These are phyloP conservation scores for Apiospora aurea DNA, from an alignment of 2,329 filamentous ascomycete genomes.

Conservation along the genomic window DNA sequence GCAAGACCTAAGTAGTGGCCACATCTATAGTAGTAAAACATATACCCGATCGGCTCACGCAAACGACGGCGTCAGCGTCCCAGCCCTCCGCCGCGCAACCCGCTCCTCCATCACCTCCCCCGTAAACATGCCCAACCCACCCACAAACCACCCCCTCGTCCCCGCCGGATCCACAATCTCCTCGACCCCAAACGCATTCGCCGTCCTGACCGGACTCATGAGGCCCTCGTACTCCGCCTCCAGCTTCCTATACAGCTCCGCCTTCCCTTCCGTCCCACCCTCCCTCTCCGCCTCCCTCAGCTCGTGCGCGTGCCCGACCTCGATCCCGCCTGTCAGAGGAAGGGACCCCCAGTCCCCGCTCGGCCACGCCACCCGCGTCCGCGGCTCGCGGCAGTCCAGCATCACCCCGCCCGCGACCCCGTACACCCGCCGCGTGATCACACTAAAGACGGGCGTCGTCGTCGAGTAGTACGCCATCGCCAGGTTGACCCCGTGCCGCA, in stretches of 20 bases:
- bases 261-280: slow-evolving; percentile 43
- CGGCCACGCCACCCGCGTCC: slow-evolving; percentile 69
- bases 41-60: not conserved
- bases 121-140: slow-evolving; percentile 61
- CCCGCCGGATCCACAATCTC: slow-evolving; percentile 70
- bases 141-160: slow-evolving; percentile 61
- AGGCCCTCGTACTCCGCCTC: slow-evolving; percentile 66
- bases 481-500: slow-evolving; percentile 69
- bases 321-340: slow-evolving; percentile 69
- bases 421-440: slow-evolving; percentile 67
- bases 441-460: slow-evolving; percentile 67
- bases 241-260: slow-evolving; percentile 60
- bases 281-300: slow-evolving; percentile 54
- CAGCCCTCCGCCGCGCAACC: slow-evolving; percentile 18
- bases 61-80: slow-evolving; percentile 20
- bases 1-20: no score
- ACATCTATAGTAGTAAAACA: no score
- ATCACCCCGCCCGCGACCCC: slow-evolving; percentile 71
- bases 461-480: slow-evolving; percentile 68
- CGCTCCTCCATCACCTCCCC: slow-evolving; percentile 4
- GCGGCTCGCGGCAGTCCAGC: slow-evolving; percentile 67
- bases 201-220: slow-evolving; percentile 71
- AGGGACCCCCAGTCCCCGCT: slow-evolving; percentile 68
- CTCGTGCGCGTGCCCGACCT: slow-evolving; percentile 68
- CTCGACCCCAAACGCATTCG: slow-evolving; percentile 68